Base-by-base conservation (phyloP, 1,139 yeast species). In the Geotrichum histeridarum region DNA sequence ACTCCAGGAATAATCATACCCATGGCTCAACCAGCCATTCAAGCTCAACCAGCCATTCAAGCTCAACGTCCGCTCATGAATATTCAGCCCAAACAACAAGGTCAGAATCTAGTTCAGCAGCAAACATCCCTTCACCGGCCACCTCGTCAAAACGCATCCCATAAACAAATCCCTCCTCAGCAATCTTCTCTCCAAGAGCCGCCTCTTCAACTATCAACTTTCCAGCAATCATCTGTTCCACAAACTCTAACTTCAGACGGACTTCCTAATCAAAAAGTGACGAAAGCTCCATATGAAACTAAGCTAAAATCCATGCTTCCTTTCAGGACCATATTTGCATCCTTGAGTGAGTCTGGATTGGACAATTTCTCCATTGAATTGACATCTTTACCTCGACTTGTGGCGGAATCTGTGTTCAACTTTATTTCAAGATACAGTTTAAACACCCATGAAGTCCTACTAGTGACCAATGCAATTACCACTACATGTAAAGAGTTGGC, bases 331-430 rank as follows among this genome's bases (percentile, higher is more conserved):
- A 22, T 22, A 22, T 22, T 22, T 22, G 2, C 43, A 39, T 11
- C 43, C 33, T n/a, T 8, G 8, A 12, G 11, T 27, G 2, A 18
- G 30, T 27, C 14, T 39, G 14, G 11, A 18, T 9, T n/a, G 17
- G 14, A 14, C 35, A 8, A 14, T 5, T 8, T 8, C n/a, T 46
- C 8, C 7, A 22, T 45, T 30, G 17, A 15, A 9, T 14, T 39
- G 38, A 4, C 11, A 7, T 48, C 51, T 9, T n/a, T 48, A 12
- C 2, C 38, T 30, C 36, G 14, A 7, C 37, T 48, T 14, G 37
- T 48, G 11, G 2, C 38, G n/a, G 51, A 48, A 15, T 48, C 51
- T 14, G 32, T 48, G 18, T 8, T 48, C 22, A 48, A 48, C 39
- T 48, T 32, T 31, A 11, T 48, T 14, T 5, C n/a, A 6, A 31